phyloP scores from a whole-genome alignment of 805 yeast genomes.

The Yarrowia alimentaria region DNA sequence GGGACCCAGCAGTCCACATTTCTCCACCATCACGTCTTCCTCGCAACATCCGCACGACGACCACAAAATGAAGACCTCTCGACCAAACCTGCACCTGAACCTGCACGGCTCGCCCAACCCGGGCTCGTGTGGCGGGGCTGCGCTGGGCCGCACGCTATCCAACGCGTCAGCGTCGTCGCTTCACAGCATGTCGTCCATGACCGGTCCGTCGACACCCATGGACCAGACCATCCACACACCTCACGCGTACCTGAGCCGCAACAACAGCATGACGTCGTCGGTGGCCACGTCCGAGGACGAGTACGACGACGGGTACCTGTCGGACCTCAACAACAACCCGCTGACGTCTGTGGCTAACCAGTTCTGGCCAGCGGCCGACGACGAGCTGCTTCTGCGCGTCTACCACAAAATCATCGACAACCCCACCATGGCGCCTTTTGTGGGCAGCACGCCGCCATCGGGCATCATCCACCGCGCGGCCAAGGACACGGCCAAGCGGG shows the following conservation, averaged over 20 bases:
- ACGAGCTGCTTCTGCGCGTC: conserved; percentile 46
- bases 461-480: conserved; percentile 63
- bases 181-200: background rate
- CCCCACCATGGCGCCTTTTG: conserved; percentile 69
- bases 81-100: conserved; percentile 22
- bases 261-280: conserved; percentile 13
- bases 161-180: conserved; percentile 22
- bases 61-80: conserved; percentile 5
- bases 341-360: conserved; percentile 18
- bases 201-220: conserved; percentile 18
- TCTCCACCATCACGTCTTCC: too few relatives aligned
- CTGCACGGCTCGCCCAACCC: conserved; percentile 22
- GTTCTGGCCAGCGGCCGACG: conserved; percentile 40
- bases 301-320: conserved; percentile 20
- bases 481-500: conserved; percentile 49
- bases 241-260: conserved; percentile 10
- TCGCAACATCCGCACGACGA: background rate
- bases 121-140: conserved; percentile 11
- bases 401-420: conserved; percentile 52
- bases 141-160: conserved; percentile 8
- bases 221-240: conserved; percentile 28
- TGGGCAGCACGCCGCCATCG: conserved; percentile 61
- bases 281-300: conserved; percentile 11
- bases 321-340: conserved; percentile 21
- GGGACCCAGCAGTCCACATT: too few relatives aligned